Conservation (phyloP, 768 basidiomycete species). For the Stropharia rugosoannulata region DNA sequence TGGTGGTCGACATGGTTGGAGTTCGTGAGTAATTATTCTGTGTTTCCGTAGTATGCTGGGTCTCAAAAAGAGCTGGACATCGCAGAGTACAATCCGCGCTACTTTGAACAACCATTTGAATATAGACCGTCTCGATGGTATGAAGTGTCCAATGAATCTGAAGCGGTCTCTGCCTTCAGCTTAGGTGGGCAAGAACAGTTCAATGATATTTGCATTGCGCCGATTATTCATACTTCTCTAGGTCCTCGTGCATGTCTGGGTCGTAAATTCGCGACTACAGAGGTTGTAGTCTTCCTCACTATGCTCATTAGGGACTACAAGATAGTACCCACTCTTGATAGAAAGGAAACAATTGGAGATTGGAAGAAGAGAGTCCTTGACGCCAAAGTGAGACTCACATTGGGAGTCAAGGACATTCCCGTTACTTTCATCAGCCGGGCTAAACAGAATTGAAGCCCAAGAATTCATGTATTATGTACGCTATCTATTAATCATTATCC, state of each 20-base stretch:
- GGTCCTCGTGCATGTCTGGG: slow-evolving; percentile 57
- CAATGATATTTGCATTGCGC: background rate
- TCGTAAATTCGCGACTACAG: slow-evolving; percentile 51
- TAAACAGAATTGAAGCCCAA: background rate
- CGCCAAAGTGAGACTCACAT: slow-evolving; percentile 32
- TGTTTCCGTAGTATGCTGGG: background rate
- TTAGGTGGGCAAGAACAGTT: slow-evolving; percentile 26
- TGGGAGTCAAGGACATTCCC: slow-evolving; percentile 33
- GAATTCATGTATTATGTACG: too few relatives aligned
- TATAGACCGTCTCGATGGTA: slow-evolving; percentile 54
- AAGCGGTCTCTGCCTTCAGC: slow-evolving; percentile 47
- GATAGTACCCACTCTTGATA: slow-evolving; percentile 42
- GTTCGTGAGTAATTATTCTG: slow-evolving; percentile 35
- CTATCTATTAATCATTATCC: too few relatives aligned
- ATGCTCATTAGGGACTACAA: slow-evolving; percentile 52
- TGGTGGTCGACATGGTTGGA: slow-evolving; percentile 48
- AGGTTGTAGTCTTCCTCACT: slow-evolving; percentile 53
- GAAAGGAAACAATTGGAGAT: slow-evolving; percentile 35
- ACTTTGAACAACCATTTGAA: slow-evolving; percentile 46
- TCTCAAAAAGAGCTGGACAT: background rate
- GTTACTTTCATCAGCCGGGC: slow-evolving; percentile 29
- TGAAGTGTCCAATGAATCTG: slow-evolving; percentile 38
- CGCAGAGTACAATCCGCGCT: slow-evolving; percentile 49
- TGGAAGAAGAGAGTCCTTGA: slow-evolving; percentile 39
- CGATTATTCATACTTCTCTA: slow-evolving; percentile 6